These are phyloP conservation scores for Calonectria pseudoturangicola DNA, from an alignment of 2,329 filamentous ascomycete genomes.

Conservation along the genomic window DNA sequence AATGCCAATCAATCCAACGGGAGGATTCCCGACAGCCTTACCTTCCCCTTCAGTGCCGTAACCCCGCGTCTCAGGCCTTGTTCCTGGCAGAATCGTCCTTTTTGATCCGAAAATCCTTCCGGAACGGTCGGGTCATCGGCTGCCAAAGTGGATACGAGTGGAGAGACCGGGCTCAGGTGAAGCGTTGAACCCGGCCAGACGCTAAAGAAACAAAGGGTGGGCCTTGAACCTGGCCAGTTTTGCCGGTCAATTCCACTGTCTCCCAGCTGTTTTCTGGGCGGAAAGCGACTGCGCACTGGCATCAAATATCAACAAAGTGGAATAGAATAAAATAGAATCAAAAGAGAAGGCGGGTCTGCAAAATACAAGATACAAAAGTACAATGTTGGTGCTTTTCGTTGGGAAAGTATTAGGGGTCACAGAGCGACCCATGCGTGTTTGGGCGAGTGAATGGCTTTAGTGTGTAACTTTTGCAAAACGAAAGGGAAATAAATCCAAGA, in stretches of 20 bases:
- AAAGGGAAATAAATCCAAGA: no score
- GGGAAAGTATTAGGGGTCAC: no score
- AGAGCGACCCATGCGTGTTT: no score
- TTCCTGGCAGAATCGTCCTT: background rate
- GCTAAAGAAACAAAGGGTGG: slow-evolving; percentile 18
- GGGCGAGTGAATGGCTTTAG: no score
- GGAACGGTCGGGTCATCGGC: background rate
- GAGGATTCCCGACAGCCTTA: background rate
- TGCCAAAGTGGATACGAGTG: background rate
- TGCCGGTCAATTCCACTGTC: background rate
- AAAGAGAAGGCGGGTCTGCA: no score
- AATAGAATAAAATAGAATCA: background rate
- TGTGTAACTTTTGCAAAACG: no score
- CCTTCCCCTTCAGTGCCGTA: background rate
- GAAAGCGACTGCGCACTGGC: background rate
- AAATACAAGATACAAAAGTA: no score
- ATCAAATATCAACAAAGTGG: background rate
- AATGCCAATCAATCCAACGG: no score
- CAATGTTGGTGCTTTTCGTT: no score
- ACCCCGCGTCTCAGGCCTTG: background rate
- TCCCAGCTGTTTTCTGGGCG: background rate
- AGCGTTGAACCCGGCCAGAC: slow-evolving; percentile 1
- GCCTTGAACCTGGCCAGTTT: background rate
- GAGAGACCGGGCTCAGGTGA: slow-evolving; percentile 1
- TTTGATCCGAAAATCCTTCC: background rate